phyloP scores from a whole-genome alignment of 176 grass and related monocot species.

The Lolium rigidum region DNA sequence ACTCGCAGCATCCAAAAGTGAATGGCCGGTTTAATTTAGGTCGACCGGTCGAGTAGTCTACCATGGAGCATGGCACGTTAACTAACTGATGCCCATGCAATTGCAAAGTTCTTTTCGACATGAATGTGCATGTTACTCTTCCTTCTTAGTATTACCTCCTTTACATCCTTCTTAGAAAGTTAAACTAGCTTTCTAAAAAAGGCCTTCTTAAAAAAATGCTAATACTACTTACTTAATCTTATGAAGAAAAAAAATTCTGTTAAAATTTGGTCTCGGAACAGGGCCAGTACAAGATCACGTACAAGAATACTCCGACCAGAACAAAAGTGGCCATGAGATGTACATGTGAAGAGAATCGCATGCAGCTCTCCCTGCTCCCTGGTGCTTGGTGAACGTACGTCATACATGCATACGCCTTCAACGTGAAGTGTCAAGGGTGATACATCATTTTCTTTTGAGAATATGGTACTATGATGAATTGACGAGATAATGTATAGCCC shows the following conservation, averaged over 20 bases:
- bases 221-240: too few species aligned
- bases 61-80: not conserved
- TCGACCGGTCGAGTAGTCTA: not conserved
- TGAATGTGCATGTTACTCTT: not conserved
- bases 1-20: not conserved
- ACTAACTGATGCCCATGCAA: not conserved
- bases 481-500: not conserved
- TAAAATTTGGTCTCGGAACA: too few species aligned
- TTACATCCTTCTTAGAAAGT: not conserved
- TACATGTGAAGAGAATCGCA: not conserved
- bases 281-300: too few species aligned
- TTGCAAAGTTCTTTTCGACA: not conserved
- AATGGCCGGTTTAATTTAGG: not conserved
- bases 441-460: slow-evolving; percentile 37
- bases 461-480: slow-evolving; percentile 31
- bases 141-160: too few species aligned
- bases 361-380: not conserved
- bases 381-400: not conserved
- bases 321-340: not conserved
- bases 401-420: not conserved
- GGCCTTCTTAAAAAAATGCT: too few species aligned
- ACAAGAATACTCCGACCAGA: not conserved
- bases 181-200: too few species aligned
- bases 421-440: slow-evolving; percentile 28
- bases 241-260: too few species aligned